Conservation (phyloP, 2,329 filamentous ascomycete genomes). For the Colletotrichum tamarilloi region DNA sequence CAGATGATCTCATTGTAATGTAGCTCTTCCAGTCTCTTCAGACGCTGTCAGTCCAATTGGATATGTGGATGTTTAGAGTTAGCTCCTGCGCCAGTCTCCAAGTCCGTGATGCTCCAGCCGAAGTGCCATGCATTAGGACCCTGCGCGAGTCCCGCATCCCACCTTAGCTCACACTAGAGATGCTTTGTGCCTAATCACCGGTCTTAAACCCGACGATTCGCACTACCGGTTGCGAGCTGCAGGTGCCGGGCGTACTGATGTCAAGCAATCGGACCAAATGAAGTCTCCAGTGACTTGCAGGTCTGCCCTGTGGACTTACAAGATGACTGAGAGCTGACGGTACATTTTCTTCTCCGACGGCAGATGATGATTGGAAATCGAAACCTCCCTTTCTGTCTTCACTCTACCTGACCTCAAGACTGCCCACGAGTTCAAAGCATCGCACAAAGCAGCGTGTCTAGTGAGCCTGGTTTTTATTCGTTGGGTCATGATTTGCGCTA, state of each 20-base stretch:
- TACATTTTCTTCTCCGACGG: neutral
- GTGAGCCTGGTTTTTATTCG: too few relatives aligned
- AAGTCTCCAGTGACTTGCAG: neutral
- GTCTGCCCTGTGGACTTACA: neutral
- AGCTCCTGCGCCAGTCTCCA: conserved; percentile 3
- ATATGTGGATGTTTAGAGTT: conserved; percentile 21
- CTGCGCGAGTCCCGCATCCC: neutral
- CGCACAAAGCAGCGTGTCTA: too few relatives aligned
- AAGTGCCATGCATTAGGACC: neutral
- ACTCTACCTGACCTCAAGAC: neutral
- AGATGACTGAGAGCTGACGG: neutral
- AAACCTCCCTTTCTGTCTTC: neutral
- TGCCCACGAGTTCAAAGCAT: too few relatives aligned
- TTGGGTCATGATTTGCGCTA: too few relatives aligned
- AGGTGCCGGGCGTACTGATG: neutral
- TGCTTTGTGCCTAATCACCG: conserved; percentile 1
- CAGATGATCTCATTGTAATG: conserved; percentile 17
- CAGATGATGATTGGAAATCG: neutral
- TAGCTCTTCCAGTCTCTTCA: neutral
- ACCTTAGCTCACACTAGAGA: too few relatives aligned
- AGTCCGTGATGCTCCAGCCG: conserved; percentile 12
- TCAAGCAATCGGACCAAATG: neutral
- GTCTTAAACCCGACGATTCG: neutral
- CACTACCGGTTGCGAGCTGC: neutral
- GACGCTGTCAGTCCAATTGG: neutral